Evolutionary conservation across 768 basidiomycete genomes (phyloP).

Genomic region (Rhodotorula babjevae): DNA sequence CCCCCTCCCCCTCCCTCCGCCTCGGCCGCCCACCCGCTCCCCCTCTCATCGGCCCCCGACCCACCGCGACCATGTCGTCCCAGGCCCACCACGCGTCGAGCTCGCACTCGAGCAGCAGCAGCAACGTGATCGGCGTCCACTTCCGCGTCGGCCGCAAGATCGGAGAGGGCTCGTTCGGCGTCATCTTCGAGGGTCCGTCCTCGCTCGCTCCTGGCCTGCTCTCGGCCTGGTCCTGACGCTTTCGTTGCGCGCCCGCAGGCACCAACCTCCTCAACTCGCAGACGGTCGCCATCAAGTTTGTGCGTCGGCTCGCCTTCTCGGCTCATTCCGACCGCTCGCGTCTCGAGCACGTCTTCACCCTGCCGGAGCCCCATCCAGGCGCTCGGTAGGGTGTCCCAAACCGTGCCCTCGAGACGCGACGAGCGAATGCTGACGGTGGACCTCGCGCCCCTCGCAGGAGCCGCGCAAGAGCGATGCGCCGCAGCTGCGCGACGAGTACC

Average conservation of each 20-base stretch:
- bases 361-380: no score
- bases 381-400: no score
- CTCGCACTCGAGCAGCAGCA: conserved; percentile 1
- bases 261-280: conserved; percentile 97
- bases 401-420: no score
- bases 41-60: not conserved
- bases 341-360: no score
- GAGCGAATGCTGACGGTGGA: not conserved
- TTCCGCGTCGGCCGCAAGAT: conserved; percentile 99
- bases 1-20: not conserved
- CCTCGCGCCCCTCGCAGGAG: conserved; percentile 44
- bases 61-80: not conserved
- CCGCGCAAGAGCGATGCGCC: conserved; percentile 93
- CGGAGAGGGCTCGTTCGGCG: conserved; percentile 96
- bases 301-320: conserved; percentile 52
- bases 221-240: no score
- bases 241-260: conserved; percentile 55
- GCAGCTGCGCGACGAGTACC: conserved; percentile 95
- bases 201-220: not conserved
- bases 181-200: conserved; percentile 82
- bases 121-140: conserved; percentile 60
- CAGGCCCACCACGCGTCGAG: not conserved
- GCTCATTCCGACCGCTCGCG: no score
- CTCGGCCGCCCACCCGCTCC: no score
- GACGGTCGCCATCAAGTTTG: conserved; percentile 99